These are phyloP conservation scores for Cardamine resedifolia DNA, from an alignment of 345 rosid genomes.

Conservation along the genomic window DNA sequence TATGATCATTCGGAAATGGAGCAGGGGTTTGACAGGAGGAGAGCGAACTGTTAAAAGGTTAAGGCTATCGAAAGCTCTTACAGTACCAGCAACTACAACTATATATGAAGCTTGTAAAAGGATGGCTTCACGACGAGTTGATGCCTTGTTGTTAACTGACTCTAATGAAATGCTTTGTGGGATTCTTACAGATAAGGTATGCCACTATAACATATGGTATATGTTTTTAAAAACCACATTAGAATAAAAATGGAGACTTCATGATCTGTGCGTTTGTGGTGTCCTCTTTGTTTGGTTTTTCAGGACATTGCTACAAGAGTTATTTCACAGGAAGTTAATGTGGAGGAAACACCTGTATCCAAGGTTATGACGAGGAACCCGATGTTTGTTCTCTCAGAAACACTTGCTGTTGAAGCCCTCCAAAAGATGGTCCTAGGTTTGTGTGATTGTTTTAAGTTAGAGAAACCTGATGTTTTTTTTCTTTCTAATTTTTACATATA, in stretches of 20 bases:
- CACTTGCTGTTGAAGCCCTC: conserved; percentile 97
- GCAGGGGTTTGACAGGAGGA: conserved; percentile 73
- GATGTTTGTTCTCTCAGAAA: conserved; percentile 85
- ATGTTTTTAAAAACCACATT: background rate
- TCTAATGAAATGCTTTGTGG: conserved; percentile 95
- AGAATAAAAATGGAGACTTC: background rate
- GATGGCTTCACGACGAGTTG: conserved; percentile 94
- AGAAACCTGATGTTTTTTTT: background rate
- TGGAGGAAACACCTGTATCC: conserved; percentile 89
- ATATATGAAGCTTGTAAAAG: conserved; percentile 86
- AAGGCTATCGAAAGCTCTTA: conserved; percentile 88
- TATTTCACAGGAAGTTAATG: conserved; percentile 72
- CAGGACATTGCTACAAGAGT: conserved; percentile 95
- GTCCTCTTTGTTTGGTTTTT: background rate
- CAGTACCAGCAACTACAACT: conserved; percentile 80
- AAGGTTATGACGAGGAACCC: conserved; percentile 97
- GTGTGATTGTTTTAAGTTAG: conserved; percentile 27
- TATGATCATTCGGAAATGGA: background rate
- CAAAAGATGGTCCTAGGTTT: conserved; percentile 99
- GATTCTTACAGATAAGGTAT: conserved; percentile 96
- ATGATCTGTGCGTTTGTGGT: background rate
- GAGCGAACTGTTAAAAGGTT: conserved; percentile 92
- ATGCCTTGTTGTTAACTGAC: conserved; percentile 90
- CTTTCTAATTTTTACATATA: background rate
- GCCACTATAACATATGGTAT: background rate